These are phyloP conservation scores for Suhomyces emberorum DNA, from an alignment of 805 yeast genomes.

Conservation along the genomic window DNA sequence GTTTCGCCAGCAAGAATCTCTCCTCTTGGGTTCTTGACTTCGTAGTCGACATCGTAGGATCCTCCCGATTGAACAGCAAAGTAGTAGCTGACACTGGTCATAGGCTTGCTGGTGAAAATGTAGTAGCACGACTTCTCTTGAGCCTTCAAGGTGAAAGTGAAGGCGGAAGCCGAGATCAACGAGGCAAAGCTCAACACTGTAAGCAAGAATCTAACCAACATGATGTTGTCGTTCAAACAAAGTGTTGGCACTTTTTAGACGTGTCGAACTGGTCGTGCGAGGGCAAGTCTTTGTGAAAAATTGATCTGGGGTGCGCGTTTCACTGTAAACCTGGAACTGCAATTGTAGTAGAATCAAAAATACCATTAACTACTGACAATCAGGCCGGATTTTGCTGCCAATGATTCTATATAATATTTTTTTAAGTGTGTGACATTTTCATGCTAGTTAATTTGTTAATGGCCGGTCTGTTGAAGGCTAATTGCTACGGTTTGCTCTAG, in stretches of 20 bases:
- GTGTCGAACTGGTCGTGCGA: conserved; percentile 6
- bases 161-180: conserved; percentile 49
- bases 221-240: conserved; percentile 3
- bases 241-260: conserved; percentile 6
- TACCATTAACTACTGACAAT: too few species aligned
- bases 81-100: conserved; percentile 65
- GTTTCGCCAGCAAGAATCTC: conserved; percentile 50
- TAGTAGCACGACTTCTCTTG: conserved; percentile 72
- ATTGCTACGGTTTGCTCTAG: too few species aligned
- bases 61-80: conserved; percentile 86
- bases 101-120: conserved; percentile 58
- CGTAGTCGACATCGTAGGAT: conserved; percentile 74
- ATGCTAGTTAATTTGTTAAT: too few species aligned
- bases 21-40: conserved; percentile 56
- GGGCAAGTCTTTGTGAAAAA: background rate
- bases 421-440: too few species aligned
- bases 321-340: too few species aligned
- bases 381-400: too few species aligned
- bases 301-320: conserved; percentile 37
- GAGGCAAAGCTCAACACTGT: conserved; percentile 22
- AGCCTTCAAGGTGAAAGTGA: conserved; percentile 74
- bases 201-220: conserved; percentile 1
- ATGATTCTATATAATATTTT: too few species aligned
- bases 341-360: too few species aligned
- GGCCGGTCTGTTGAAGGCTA: too few species aligned